Conservation (phyloP, 192 early-diverging fungal genomes). For the Coemansia sp. region DNA sequence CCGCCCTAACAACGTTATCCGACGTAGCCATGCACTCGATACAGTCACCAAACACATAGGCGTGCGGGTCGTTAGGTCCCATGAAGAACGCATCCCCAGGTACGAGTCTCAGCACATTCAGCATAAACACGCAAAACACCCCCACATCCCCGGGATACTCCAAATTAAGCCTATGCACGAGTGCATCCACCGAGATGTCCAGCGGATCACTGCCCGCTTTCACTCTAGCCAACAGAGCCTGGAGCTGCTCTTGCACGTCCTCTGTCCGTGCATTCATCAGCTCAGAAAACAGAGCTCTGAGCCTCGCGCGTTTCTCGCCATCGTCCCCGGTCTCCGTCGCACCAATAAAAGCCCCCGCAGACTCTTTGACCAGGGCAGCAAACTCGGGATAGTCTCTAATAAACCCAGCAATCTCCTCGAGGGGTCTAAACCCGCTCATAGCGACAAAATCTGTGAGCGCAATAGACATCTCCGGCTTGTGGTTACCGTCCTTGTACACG, state of each 20-base stretch:
- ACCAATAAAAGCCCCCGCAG: constrained; percentile 9
- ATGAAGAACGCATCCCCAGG: constrained; percentile 92
- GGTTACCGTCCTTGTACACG: constrained; percentile 89
- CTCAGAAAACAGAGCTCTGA: constrained; percentile 58
- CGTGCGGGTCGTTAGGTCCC: constrained; percentile 96
- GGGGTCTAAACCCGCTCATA: constrained; percentile 87
- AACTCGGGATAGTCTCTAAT: constrained; percentile 81
- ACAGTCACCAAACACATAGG: constrained; percentile 94
- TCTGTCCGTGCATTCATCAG: constrained; percentile 58
- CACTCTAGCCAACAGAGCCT: constrained; percentile 57
- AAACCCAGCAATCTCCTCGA: constrained; percentile 69
- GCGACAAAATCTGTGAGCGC: constrained; percentile 94
- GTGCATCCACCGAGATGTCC: constrained; percentile 55
- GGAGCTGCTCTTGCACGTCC: constrained; percentile 57
- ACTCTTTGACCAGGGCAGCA: neutral
- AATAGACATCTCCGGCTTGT: constrained; percentile 97
- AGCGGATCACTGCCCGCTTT: neutral
- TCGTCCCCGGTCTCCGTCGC: constrained; percentile 42
- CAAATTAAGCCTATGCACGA: constrained; percentile 68
- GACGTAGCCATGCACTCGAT: constrained; percentile 98
- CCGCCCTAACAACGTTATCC: constrained; percentile 96
- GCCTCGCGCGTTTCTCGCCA: constrained; percentile 38
- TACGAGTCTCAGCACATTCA: constrained; percentile 78
- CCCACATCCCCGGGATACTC: constrained; percentile 94
- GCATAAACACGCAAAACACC: constrained; percentile 79